A percentile compares a stretch with the other conserved stretches of the same genome.
Conservation (phyloP, 164 flowering plant genomes). For the Annona cherimola region DNA sequence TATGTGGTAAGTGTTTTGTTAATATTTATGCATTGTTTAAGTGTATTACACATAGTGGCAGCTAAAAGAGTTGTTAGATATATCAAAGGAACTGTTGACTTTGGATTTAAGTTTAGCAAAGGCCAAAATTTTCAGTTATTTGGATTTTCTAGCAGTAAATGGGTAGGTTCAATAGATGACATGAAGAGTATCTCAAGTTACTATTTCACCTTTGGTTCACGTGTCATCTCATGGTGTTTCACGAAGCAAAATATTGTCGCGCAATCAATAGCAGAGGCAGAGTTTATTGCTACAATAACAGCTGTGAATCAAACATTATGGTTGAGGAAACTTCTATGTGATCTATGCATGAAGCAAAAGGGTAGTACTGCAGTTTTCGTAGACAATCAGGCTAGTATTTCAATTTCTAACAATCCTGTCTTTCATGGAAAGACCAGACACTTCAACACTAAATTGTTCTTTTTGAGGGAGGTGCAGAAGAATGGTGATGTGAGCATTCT, state of each 20-base stretch:
- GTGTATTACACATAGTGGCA: neutral
- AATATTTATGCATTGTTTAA: too few relatives aligned
- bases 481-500: constrained; percentile 4
- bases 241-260: constrained; percentile 7
- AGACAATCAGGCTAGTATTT: neutral
- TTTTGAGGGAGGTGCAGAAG: constrained; percentile 6
- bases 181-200: constrained; percentile 2
- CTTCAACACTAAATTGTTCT: constrained; percentile 12
- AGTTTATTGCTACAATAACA: constrained; percentile 5
- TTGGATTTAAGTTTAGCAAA: neutral
- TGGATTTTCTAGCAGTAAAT: constrained; percentile 12
- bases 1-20: too few relatives aligned
- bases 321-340: neutral
- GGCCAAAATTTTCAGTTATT: neutral
- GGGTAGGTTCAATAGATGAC: constrained; percentile 9
- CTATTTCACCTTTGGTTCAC: neutral
- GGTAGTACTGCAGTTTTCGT: neutral
- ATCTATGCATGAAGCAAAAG: neutral
- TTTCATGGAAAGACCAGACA: constrained; percentile 2
- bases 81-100: constrained; percentile 1
- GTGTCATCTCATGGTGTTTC: neutral
- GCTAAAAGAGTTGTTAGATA: constrained; percentile 8
- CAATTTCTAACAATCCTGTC: neutral
- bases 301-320: constrained; percentile 1
- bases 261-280: neutral